phyloP scores from a whole-genome alignment of 495 filamentous ascomycete genomes.

The Acidomyces sp. region DNA sequence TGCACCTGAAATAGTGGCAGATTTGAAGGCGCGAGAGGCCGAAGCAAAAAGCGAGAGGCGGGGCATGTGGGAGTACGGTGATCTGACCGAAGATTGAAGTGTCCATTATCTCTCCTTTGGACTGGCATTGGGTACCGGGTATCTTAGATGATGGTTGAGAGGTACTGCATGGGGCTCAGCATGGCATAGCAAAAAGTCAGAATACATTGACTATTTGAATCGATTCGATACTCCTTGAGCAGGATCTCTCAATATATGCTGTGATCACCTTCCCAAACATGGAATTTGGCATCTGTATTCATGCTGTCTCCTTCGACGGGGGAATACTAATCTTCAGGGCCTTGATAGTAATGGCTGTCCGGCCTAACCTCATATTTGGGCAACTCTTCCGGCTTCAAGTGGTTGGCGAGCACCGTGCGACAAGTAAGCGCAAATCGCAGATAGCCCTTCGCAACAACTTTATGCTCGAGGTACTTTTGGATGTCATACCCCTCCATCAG shows the following conservation, averaged over 20 bases:
- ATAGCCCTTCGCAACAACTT: slow-evolving; percentile 41
- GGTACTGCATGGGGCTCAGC: too few relatives aligned
- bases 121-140: too few relatives aligned
- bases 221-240: too few relatives aligned
- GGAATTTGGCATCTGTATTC: background rate
- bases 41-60: slow-evolving; percentile 62
- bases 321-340: too few relatives aligned
- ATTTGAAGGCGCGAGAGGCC: slow-evolving; percentile 51
- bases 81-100: slow-evolving; percentile 85
- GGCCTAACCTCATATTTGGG: slow-evolving; percentile 21
- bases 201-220: too few relatives aligned
- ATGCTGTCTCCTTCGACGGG: background rate
- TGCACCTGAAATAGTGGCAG: slow-evolving; percentile 54
- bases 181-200: too few relatives aligned
- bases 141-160: too few relatives aligned
- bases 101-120: too few relatives aligned
- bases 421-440: slow-evolving; percentile 57
- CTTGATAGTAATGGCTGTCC: slow-evolving; percentile 15
- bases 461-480: slow-evolving; percentile 65
- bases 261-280: background rate
- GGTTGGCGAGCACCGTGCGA: slow-evolving; percentile 37
- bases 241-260: too few relatives aligned
- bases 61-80: slow-evolving; percentile 98
- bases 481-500: slow-evolving; percentile 66
- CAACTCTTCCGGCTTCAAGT: slow-evolving; percentile 27